Conservation (phyloP, 176 grass and related monocot genomes). For the Ensete glaucum region DNA sequence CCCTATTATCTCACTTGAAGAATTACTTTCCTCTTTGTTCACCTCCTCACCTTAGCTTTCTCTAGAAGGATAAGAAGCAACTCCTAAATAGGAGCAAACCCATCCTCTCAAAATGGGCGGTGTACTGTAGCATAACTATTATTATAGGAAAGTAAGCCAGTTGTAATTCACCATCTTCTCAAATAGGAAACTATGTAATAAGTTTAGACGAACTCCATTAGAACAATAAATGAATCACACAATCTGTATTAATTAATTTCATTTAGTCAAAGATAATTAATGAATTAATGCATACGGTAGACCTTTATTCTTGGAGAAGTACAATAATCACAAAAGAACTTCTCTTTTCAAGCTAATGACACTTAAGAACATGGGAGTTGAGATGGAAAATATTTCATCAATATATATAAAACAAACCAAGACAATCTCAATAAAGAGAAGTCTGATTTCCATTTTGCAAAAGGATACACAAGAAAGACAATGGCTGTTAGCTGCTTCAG, state of each 20-base stretch:
- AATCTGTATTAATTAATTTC: not conserved
- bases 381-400: not conserved
- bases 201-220: not conserved
- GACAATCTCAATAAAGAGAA: not conserved
- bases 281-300: not conserved
- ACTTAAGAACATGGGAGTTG: not conserved
- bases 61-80: not conserved
- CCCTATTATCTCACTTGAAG: not conserved
- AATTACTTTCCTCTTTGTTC: not conserved
- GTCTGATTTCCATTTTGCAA: not conserved
- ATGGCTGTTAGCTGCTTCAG: slow-evolving; percentile 58
- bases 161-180: not conserved
- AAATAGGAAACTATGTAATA: not conserved
- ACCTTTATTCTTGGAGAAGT: not conserved
- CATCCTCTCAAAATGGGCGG: not conserved
- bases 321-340: not conserved
- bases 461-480: slow-evolving; percentile 98
- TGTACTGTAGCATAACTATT: not conserved
- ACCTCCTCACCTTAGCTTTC: too few species aligned
- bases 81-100: not conserved
- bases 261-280: not conserved
- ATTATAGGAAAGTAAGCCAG: not conserved
- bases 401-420: not conserved
- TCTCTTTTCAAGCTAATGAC: not conserved
- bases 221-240: not conserved